phyloP scores from a whole-genome alignment of 2,329 filamentous ascomycete genomes.

The Fusarium newnesense region DNA sequence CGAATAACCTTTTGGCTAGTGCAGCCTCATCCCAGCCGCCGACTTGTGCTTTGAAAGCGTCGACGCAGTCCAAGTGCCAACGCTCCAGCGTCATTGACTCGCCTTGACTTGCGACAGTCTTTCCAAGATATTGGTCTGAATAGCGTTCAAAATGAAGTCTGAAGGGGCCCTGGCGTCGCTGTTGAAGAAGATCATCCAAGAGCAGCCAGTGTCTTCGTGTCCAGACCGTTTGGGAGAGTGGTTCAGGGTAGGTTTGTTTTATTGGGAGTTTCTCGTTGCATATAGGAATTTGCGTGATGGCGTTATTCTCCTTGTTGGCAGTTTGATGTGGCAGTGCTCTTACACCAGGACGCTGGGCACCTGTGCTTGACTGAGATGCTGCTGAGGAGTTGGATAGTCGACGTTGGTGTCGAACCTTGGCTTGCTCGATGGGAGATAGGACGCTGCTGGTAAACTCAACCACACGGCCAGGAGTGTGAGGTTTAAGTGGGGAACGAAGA shows the following conservation, averaged over 20 bases:
- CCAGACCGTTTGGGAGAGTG: conserved; percentile 58
- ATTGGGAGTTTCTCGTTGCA: conserved; percentile 43
- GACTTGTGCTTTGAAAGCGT: conserved; percentile 61
- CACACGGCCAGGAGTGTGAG: conserved; percentile 66
- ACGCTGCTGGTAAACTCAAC: conserved; percentile 67
- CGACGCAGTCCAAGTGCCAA: conserved; percentile 69
- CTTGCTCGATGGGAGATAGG: conserved; percentile 58
- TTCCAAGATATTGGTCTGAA: conserved; percentile 57
- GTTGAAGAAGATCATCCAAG: conserved; percentile 62
- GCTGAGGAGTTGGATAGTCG: conserved; percentile 42
- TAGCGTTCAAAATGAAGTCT: conserved; percentile 42
- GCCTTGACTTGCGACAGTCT: conserved; percentile 58
- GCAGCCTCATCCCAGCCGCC: conserved; percentile 61
- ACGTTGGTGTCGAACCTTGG: conserved; percentile 47
- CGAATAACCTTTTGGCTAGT: conserved; percentile 64
- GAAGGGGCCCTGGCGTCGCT: conserved; percentile 56
- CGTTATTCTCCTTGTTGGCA: conserved; percentile 50
- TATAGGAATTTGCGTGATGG: conserved; percentile 41
- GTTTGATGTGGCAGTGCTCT: conserved; percentile 21
- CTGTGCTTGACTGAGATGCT: conserved; percentile 25
- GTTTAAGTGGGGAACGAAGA: conserved; percentile 66
- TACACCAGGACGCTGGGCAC: conserved; percentile 18
- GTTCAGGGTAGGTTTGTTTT: conserved; percentile 26
- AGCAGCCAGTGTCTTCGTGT: conserved; percentile 63
- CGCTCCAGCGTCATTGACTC: conserved; percentile 59